Conservation (phyloP, 2,329 filamentous ascomycete species). For the Xylogone sp. region DNA sequence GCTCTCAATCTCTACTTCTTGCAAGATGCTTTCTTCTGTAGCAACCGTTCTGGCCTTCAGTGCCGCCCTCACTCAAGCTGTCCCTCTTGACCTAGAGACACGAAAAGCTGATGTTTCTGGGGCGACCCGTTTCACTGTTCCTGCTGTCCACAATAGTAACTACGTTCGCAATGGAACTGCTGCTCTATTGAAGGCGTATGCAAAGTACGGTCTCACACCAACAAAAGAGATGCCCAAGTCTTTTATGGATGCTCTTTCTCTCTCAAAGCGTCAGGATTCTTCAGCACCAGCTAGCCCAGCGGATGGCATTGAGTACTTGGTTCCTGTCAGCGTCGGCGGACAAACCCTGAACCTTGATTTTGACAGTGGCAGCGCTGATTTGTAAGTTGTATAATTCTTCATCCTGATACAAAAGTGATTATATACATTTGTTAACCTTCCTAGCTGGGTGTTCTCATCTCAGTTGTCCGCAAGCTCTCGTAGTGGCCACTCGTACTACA, state of each 20-base stretch:
- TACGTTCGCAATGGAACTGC: slow-evolving; percentile 26
- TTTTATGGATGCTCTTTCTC: slow-evolving; percentile 15
- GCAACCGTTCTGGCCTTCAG: slow-evolving; percentile 18
- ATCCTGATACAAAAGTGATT: not conserved
- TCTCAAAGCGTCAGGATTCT: slow-evolving; percentile 26
- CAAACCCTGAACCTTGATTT: slow-evolving; percentile 27
- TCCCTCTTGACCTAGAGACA: slow-evolving; percentile 9
- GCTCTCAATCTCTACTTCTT: slow-evolving; percentile 6
- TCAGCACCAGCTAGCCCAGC: slow-evolving; percentile 17
- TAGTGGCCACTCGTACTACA: slow-evolving; percentile 17
- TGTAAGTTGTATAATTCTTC: slow-evolving; percentile 17
- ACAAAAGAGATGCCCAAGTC: slow-evolving; percentile 17
- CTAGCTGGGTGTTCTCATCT: slow-evolving; percentile 28
- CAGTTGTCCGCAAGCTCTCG: slow-evolving; percentile 12
- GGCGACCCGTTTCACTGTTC: slow-evolving; percentile 14
- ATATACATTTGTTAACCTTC: not conserved
- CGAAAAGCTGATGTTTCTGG: not conserved
- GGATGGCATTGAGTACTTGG: slow-evolving; percentile 23
- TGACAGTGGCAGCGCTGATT: slow-evolving; percentile 26
- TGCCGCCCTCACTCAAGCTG: slow-evolving; percentile 16
- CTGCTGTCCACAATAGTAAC: slow-evolving; percentile 22
- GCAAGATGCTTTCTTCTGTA: slow-evolving; percentile 23
- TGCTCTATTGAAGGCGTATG: slow-evolving; percentile 27
- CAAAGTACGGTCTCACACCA: slow-evolving; percentile 24
- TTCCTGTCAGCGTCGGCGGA: slow-evolving; percentile 21